phyloP scores from a whole-genome alignment of 2,329 filamentous ascomycete species.

The Fusarium nygamai region DNA sequence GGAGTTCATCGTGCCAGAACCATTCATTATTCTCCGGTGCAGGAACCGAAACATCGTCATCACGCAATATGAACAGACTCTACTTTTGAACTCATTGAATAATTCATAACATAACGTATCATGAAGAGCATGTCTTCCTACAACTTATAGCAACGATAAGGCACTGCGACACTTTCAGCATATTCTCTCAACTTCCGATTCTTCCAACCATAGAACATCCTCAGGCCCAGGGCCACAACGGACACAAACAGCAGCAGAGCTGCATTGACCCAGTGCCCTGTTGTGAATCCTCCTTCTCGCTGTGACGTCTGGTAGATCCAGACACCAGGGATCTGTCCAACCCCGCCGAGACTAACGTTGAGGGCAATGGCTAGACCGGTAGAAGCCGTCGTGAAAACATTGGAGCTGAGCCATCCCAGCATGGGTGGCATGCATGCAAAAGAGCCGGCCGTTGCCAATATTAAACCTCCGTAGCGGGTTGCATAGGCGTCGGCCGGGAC shows the following conservation, averaged over 20 bases:
- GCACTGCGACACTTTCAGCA: constrained; percentile 44
- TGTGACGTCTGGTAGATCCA: constrained; percentile 78
- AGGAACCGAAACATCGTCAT: background rate
- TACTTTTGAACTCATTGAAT: background rate
- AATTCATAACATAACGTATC: background rate
- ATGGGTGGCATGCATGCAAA: constrained; percentile 77
- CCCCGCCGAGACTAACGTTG: constrained; percentile 73
- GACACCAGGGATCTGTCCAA: constrained; percentile 76
- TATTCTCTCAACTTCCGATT: constrained; percentile 51
- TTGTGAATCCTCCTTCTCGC: constrained; percentile 69
- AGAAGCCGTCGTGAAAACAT: constrained; percentile 71
- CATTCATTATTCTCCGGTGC: background rate
- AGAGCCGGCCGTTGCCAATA: constrained; percentile 72
- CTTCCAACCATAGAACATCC: constrained; percentile 64
- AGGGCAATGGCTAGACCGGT: constrained; percentile 76
- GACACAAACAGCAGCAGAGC: constrained; percentile 68
- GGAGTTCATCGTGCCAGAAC: background rate
- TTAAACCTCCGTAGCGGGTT: constrained; percentile 74
- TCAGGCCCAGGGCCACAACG: constrained; percentile 62
- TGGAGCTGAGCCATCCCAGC: constrained; percentile 76
- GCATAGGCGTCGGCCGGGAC: constrained; percentile 69
- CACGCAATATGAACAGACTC: background rate
- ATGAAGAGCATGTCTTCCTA: constrained; percentile 28
- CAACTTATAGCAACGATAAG: constrained; percentile 54
- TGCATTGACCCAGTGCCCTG: constrained; percentile 75